Conservation (phyloP, 2,329 filamentous ascomycete genomes). For the Sporothrix variecibatus region DNA sequence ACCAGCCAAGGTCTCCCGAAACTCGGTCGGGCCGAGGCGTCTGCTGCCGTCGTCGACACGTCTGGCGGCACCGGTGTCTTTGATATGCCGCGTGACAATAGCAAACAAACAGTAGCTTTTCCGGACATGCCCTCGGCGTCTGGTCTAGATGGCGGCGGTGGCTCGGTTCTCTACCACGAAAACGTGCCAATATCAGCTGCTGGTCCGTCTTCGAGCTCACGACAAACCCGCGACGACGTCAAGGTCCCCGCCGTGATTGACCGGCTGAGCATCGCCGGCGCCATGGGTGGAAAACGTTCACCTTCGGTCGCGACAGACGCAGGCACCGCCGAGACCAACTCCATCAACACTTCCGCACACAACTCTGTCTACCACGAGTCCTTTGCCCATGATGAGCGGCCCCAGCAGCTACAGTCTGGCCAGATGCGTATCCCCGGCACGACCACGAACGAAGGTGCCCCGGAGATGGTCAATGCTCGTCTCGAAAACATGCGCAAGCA, state of each 20-base stretch:
- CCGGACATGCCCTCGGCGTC: conserved; percentile 38
- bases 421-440: conserved; percentile 58
- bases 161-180: conserved; percentile 28
- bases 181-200: neutral
- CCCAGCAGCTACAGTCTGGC: conserved; percentile 49
- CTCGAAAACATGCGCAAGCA: conserved; percentile 77
- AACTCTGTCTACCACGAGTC: conserved; percentile 60
- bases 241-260: conserved; percentile 56
- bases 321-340: conserved; percentile 57
- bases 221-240: conserved; percentile 36
- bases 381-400: conserved; percentile 51
- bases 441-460: conserved; percentile 56
- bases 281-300: conserved; percentile 49
- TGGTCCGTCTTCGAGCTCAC: neutral
- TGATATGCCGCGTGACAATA: conserved; percentile 38
- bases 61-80: conserved; percentile 46
- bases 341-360: conserved; percentile 60
- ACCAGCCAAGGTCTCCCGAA: conserved; percentile 46
- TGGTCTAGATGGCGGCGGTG: conserved; percentile 45
- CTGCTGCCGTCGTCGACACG: conserved; percentile 47
- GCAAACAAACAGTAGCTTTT: conserved; percentile 33
- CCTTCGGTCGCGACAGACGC: conserved; percentile 61
- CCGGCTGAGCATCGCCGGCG: conserved; percentile 53
- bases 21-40: conserved; percentile 46
- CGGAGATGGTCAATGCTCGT: conserved; percentile 61